Base-by-base conservation (phyloP, 2,329 filamentous ascomycete species). In the Teratosphaeria epicoccoides region DNA sequence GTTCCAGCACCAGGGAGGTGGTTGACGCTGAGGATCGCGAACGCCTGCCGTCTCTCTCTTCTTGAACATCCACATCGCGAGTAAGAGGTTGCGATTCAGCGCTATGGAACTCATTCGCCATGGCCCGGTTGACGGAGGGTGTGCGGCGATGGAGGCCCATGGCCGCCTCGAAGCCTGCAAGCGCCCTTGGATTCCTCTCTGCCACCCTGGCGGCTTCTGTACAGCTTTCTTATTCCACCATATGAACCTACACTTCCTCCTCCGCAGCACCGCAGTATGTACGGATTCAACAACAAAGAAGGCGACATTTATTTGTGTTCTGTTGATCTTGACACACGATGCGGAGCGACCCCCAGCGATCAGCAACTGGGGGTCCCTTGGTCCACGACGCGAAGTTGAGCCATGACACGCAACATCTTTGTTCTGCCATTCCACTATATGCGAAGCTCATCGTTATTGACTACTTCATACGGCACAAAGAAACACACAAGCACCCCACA, bases 21-120 rank as follows among this genome's bases (percentile, higher is more conserved):
- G 87, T 91, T 28, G 87, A 93, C n/a, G 82, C 83, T 40, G 84
- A 85, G n/a, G 85, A 87, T 45, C 80, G 68, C 3, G 87, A 88
- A 6, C 26, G n/a, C 55, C 77, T 78, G 62, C 62, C 56, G 67
- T 68, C 50, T 40, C 55, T 50, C 55, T 68, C 63, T 53, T 68
- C 69, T 6, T n/a, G 22, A 10, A 17, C 25, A 33, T 46, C 20
- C n/a, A 28, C 44, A 23, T 46, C 9, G 23, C 22, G 44, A 45
- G 43, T 45, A 9, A 46, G 44, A 6, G 44, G 44, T 23, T 46
- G 23, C 25, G 44, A 24, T 11, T 46, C 44, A 6, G 23, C 44
- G 40, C 40, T 44, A 17, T 40, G 33, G 10, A 40, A 40, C 55
- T 68, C 63, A 52, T 67, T 69, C 53, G 56, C 53, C 53, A 62